A percentile compares a stretch with the other conserved stretches of the same genome.
Evolutionary conservation across 2,329 filamentous ascomycete genomes (phyloP).

Genomic region (Fusarium azukiicola): DNA sequence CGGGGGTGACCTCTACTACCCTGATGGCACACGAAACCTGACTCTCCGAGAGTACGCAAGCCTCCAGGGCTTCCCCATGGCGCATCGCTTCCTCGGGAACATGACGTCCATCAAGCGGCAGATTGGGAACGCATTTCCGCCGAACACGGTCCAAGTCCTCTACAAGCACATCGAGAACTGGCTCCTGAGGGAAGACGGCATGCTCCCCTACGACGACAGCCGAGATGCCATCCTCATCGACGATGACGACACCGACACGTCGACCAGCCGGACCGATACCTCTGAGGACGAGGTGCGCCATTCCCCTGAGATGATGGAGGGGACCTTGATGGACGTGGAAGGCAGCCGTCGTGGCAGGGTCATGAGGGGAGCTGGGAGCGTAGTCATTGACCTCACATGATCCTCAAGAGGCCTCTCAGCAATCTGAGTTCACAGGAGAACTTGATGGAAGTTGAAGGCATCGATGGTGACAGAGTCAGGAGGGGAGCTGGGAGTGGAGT

Average conservation of each 20-base stretch:
- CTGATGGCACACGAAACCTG: constrained; percentile 80
- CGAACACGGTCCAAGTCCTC: constrained; percentile 73
- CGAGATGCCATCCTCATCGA: constrained; percentile 53
- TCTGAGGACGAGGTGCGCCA: constrained; percentile 20
- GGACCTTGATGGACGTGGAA: constrained; percentile 23
- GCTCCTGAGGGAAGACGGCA: constrained; percentile 68
- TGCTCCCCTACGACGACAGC: constrained; percentile 47
- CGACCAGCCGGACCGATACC: constrained; percentile 16
- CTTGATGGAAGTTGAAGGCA: constrained; percentile 21
- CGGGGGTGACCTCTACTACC: constrained; percentile 83
- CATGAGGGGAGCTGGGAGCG: constrained; percentile 23
- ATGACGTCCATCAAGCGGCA: constrained; percentile 75
- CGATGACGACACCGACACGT: constrained; percentile 49
- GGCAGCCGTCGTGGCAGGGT: background rate
- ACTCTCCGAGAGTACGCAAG: constrained; percentile 85
- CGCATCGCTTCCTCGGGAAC: constrained; percentile 76
- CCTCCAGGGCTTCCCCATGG: constrained; percentile 84
- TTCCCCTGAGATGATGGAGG: constrained; percentile 55
- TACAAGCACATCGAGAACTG: constrained; percentile 72
- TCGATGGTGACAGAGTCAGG: background rate
- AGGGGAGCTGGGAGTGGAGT: constrained; percentile 33
- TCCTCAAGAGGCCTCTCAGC: background rate
- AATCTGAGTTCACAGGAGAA: background rate
- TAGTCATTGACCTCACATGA: constrained; percentile 51
- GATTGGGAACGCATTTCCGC: constrained; percentile 91